Evolutionary conservation across 768 basidiomycete species (phyloP).

Genomic region (Boletus rufocinnamomeus): DNA sequence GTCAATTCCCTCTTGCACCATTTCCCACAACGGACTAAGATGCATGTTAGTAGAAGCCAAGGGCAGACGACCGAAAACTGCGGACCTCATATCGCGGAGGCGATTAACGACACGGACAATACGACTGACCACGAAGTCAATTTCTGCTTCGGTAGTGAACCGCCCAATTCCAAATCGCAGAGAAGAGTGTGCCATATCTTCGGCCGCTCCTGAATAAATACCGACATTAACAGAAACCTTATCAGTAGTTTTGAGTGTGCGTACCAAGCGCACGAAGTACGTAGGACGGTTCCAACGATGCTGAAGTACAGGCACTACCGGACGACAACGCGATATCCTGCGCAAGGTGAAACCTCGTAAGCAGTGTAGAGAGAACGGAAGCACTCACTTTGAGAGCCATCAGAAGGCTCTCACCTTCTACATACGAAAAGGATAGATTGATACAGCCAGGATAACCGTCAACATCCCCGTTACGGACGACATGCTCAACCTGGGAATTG

Average conservation of each 20-base stretch:
- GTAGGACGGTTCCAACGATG: slow-evolving; percentile 97
- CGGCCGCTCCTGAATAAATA: slow-evolving; percentile 70
- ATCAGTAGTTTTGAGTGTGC: slow-evolving; percentile 16
- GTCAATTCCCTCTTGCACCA: slow-evolving; percentile 99
- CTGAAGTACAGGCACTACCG: slow-evolving; percentile 97
- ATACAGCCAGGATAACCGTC: slow-evolving; percentile 95
- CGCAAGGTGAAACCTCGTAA: background rate
- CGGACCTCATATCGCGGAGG: slow-evolving; percentile 91
- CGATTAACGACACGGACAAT: slow-evolving; percentile 85
- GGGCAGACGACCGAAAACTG: slow-evolving; percentile 7
- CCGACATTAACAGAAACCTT: background rate
- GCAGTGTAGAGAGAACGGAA: slow-evolving; percentile 1
- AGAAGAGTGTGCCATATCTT: slow-evolving; percentile 99
- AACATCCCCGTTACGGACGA: slow-evolving; percentile 91
- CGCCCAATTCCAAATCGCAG: slow-evolving; percentile 97
- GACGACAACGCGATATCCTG: slow-evolving; percentile 97
- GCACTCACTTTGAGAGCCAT: slow-evolving; percentile 90
- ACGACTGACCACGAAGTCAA: slow-evolving; percentile 90
- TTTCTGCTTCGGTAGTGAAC: slow-evolving; percentile 96
- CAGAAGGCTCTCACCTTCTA: slow-evolving; percentile 94
- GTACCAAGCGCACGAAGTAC: slow-evolving; percentile 91
- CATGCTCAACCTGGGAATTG: slow-evolving; percentile 81
- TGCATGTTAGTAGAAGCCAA: slow-evolving; percentile 12
- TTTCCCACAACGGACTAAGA: slow-evolving; percentile 92
- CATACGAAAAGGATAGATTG: slow-evolving; percentile 94